Conservation (phyloP, 129 eudicot species). For the Mikania micrantha region DNA sequence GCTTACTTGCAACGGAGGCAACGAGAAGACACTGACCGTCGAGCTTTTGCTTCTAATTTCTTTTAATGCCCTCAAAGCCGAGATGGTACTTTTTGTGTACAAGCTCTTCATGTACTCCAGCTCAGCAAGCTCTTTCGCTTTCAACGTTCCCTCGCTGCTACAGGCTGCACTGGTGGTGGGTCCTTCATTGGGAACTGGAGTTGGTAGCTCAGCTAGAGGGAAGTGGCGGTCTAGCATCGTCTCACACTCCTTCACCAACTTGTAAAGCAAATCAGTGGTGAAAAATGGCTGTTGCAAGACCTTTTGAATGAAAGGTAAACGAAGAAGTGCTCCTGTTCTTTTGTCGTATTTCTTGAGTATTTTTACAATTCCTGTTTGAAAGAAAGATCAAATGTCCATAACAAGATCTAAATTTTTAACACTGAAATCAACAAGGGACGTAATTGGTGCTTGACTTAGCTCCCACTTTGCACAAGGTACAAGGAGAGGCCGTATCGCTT, state of each 20-base stretch:
- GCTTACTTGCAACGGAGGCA: constrained; percentile 73
- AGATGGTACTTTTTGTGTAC: constrained; percentile 65
- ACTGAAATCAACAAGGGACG: no score
- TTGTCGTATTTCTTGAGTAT: constrained; percentile 88
- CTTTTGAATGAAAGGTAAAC: constrained; percentile 83
- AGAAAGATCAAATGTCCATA: background rate
- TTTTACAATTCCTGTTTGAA: constrained; percentile 60
- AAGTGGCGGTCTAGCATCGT: constrained; percentile 64
- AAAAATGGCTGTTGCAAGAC: constrained; percentile 88
- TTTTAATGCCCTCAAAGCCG: constrained; percentile 69
- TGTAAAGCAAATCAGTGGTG: constrained; percentile 77
- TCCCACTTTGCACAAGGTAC: no score
- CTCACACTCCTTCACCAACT: constrained; percentile 89
- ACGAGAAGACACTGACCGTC: constrained; percentile 75
- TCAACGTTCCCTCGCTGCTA: constrained; percentile 15
- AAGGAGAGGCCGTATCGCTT: no score
- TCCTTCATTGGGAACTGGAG: constrained; percentile 19
- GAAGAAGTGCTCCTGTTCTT: constrained; percentile 86
- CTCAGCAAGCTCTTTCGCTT: constrained; percentile 63
- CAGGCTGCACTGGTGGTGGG: constrained; percentile 30
- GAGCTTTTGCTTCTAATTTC: constrained; percentile 85
- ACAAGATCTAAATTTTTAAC: background rate
- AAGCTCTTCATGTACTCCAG: constrained; percentile 72
- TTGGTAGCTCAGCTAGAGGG: constrained; percentile 31
- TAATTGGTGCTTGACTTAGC: no score